Base-by-base conservation (phyloP, 768 basidiomycete species). In the Suillus subaureus region DNA sequence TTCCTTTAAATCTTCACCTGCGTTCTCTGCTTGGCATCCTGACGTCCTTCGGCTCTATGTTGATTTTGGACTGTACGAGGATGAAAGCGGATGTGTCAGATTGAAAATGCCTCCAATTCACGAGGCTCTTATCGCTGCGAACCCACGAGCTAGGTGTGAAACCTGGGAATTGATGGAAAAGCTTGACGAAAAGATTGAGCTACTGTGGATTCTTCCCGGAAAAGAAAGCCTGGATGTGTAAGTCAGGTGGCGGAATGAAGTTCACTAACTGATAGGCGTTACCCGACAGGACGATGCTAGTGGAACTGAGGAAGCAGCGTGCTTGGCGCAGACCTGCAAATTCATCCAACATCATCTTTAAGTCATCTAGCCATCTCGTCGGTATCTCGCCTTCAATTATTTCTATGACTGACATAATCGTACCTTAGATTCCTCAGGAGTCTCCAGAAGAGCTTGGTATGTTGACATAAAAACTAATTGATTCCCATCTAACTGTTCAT, bases 61-160 rank as follows among this genome's bases (percentile, higher is more conserved):
- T 64, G 82, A 89, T 42, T 81, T 85, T 64, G 91, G 82, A 5
- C 78, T 90, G 4, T 66, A 68, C 3, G 76, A 79, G 60, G 69
- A 74, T 28, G 61, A 68, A 6, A 71, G 71, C 9, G 81, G 82
- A 0, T 76, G 79, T 1, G 81, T 87, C 11, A 80, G 74, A 51
- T 84, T 94, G 49, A 93, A 92, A 75, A 92, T 84, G 83, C 77
- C 87, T 2, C 82, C 83, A 1, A 67, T 90, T 7, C 87, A 87
- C 69, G 93, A 94, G 76, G 89, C 85, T 3, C 72, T 84, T 31
- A 5, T 84, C 23, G 90, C 91, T 73, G 77, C 81, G 0, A 89
- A 89, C 61, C 71, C 70, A 6, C 26, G 63, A 26, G 16, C 70
- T 3, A 6, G 69, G 3, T 49, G 54, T 13, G 76, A 78, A 63